phyloP scores from a whole-genome alignment of 2,329 filamentous ascomycete genomes.

The Akanthomyces dipterigenus region DNA sequence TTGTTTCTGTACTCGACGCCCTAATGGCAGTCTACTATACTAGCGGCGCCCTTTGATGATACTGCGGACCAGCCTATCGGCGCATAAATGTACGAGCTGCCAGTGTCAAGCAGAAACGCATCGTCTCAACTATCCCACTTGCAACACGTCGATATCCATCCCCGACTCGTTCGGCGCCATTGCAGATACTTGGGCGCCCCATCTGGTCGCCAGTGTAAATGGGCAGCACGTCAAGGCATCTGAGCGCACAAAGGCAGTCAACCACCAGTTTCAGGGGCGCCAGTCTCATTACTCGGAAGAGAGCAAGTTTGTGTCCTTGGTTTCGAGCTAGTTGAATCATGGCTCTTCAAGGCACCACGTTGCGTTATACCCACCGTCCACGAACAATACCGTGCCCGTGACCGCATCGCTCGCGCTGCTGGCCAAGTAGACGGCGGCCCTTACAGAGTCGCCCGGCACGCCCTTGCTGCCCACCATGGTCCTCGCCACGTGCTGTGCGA shows the following conservation, averaged over 20 bases:
- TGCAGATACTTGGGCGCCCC: constrained; percentile 24
- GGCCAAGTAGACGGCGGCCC: constrained; percentile 24
- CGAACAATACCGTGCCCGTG: constrained; percentile 28
- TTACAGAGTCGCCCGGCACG: constrained; percentile 24
- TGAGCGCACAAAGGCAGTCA: constrained; percentile 18
- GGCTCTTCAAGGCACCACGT: constrained; percentile 12
- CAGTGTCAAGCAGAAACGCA: background rate
- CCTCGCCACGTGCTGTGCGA: constrained; percentile 19
- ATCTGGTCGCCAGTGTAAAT: constrained; percentile 28
- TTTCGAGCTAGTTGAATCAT: background rate
- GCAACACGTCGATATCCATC: constrained; percentile 17
- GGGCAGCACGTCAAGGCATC: constrained; percentile 31
- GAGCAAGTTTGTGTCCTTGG: background rate
- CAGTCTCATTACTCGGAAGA: background rate
- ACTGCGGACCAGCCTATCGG: background rate
- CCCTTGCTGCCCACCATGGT: constrained; percentile 28
- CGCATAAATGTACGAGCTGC: background rate
- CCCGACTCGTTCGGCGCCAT: constrained; percentile 22
- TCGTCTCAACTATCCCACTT: background rate
- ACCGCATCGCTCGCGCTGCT: constrained; percentile 25
- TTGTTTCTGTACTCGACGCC: background rate
- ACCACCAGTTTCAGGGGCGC: background rate
- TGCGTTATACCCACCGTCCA: constrained; percentile 29
- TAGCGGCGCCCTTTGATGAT: background rate
- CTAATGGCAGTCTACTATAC: background rate